Evolutionary conservation across 176 grass and related monocot genomes (phyloP), one percentile per base, ranked within the genome.

Genomic region (Tuctoria greenei): DNA sequence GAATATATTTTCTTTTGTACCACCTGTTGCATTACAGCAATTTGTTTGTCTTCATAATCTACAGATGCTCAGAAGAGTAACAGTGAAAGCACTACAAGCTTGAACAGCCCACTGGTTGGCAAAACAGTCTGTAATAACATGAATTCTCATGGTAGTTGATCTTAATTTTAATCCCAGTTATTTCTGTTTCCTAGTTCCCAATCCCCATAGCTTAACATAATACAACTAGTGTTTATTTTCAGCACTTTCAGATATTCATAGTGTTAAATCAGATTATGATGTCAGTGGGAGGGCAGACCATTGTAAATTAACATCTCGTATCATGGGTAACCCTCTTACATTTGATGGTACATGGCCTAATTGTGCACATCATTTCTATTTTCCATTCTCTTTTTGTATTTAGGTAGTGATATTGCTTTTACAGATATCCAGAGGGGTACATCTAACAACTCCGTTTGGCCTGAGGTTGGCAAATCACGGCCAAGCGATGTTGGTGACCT

Each of bases 71-170:
- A 23, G 6, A 83, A 78, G 41, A 77, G 51, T 27, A 60, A 24
- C 58, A 44, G 52, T 72, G 62, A 50, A 78, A 49, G 68, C 31
- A 67, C 34, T 55, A 36, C 34, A 59, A 55, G 61, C 60, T 61
- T 3, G 18, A 78, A 67, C 16, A 67, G 52, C 52, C 20, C 68
- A 77, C 59, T 43, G 31, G 23, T 66, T 59, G 73, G 59, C 49
- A 68, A 85, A 50, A 57, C 66, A 82, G 66, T 13, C 45, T 28
- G 8, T 12, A 77, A 27, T 77, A 72, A 78, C 60, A 10, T 82
- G 67, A 49, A 82, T 64, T 82, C 58, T 27, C 60, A 77, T 87
- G 73, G 85, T 77, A 82, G 3, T 13, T 57, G 66, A 47, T 26
- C 37, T 77, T 71, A 64, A 46, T 43, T 17, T 80, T 69, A 64